Evolutionary conservation across 768 basidiomycete species (phyloP).

Genomic region (Sistotremastrum niveocremeum): DNA sequence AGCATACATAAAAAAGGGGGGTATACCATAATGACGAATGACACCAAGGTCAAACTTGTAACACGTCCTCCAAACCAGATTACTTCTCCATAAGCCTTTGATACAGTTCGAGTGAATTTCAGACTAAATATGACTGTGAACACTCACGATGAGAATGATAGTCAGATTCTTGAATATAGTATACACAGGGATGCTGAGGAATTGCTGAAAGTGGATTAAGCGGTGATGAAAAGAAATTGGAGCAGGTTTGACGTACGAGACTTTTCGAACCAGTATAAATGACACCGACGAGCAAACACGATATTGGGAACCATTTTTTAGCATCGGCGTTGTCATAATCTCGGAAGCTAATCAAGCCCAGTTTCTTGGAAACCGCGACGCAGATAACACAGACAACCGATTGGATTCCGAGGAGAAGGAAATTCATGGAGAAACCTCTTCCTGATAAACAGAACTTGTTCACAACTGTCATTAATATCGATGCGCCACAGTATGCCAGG

Average conservation of each 20-base stretch:
- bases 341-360: constrained; percentile 74
- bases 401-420: constrained; percentile 84
- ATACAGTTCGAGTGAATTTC: background rate
- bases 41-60: constrained; percentile 73
- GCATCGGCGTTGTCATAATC: constrained; percentile 74
- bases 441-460: constrained; percentile 91
- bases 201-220: constrained; percentile 51
- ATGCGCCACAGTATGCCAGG: constrained; percentile 79
- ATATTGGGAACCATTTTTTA: constrained; percentile 90
- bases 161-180: constrained; percentile 99
- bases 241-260: constrained; percentile 36
- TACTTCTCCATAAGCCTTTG: constrained; percentile 91
- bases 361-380: constrained; percentile 58
- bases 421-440: constrained; percentile 89
- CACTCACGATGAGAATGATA: constrained; percentile 89
- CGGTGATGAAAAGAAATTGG: background rate
- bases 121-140: background rate
- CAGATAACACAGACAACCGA: constrained; percentile 74
- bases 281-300: constrained; percentile 79
- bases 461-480: constrained; percentile 92
- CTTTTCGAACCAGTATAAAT: constrained; percentile 98
- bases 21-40: constrained; percentile 85
- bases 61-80: constrained; percentile 91
- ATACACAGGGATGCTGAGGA: constrained; percentile 90
- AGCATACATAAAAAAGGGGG: background rate